phyloP scores from a whole-genome alignment of 2,329 filamentous ascomycete species.

The Grosmannia penicillata region DNA sequence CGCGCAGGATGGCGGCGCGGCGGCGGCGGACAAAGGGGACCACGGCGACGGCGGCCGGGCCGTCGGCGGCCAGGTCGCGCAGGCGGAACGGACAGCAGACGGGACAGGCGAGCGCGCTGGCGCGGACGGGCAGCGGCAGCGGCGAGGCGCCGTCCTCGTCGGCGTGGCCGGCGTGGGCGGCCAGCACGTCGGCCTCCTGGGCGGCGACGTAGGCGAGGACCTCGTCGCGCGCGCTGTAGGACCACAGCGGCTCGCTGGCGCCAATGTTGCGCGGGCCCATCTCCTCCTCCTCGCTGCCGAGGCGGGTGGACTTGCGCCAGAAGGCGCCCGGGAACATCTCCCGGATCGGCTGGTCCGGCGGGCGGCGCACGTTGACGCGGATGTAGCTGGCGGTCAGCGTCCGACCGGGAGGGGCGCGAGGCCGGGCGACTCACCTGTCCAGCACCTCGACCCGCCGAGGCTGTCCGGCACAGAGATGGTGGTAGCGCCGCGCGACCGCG shows the following conservation, averaged over 20 bases:
- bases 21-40: constrained; percentile 37
- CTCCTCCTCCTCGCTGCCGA: too few relatives aligned
- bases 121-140: too few relatives aligned
- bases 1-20: constrained; percentile 30
- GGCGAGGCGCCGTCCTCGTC: not conserved
- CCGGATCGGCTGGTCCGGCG: too few relatives aligned
- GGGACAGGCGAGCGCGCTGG: too few relatives aligned
- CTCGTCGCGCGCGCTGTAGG: constrained; percentile 34
- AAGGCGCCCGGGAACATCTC: too few relatives aligned
- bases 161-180: constrained; percentile 13
- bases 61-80: constrained; percentile 34
- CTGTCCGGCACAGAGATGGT: constrained; percentile 31
- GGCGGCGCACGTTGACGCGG: not conserved
- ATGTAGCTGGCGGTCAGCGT: not conserved
- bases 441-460: constrained; percentile 31
- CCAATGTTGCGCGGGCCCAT: too few relatives aligned
- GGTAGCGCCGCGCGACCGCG: constrained; percentile 36
- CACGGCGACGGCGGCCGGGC: constrained; percentile 18
- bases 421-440: constrained; percentile 1
- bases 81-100: constrained; percentile 24
- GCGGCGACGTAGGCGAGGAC: constrained; percentile 38
- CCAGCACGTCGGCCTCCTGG: constrained; percentile 19
- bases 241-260: constrained; percentile 32
- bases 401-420: not conserved
- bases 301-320: too few relatives aligned